These are phyloP conservation scores for Cutaneotrichosporon dermatis DNA, from an alignment of 1,284 basidiomycete genomes.

Conservation along the genomic window DNA sequence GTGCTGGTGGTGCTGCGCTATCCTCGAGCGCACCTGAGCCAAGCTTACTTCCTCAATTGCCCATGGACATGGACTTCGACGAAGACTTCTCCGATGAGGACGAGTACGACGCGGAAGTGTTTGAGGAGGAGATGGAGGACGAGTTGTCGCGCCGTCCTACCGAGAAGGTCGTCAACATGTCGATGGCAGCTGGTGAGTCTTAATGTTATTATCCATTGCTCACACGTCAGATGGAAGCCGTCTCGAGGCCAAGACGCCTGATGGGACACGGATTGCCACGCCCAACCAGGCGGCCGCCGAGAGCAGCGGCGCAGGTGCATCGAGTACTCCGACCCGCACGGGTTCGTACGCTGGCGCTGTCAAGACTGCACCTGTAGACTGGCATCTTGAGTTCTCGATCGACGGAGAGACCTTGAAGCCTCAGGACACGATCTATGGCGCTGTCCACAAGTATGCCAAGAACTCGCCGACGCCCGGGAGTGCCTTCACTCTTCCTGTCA, in stretches of 20 bases:
- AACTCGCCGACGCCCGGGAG: constrained; percentile 7
- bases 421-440: constrained; percentile 91
- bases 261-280: constrained; percentile 88
- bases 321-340: constrained; percentile 48
- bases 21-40: not conserved
- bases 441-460: constrained; percentile 61
- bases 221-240: constrained; percentile 75
- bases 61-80: constrained; percentile 43
- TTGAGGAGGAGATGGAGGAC: constrained; percentile 61
- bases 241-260: constrained; percentile 90
- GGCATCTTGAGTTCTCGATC: constrained; percentile 94
- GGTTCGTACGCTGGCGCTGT: constrained; percentile 89
- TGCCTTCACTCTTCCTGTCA: constrained; percentile 27
- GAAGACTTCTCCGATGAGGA: constrained; percentile 68
- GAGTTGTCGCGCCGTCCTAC: constrained; percentile 46
- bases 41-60: constrained; percentile 29
- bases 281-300: constrained; percentile 55
- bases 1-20: not conserved
- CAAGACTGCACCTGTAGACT: constrained; percentile 85
- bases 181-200: constrained; percentile 55
- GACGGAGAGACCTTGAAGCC: constrained; percentile 76
- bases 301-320: constrained; percentile 23
- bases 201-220: no score
- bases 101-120: constrained; percentile 54
- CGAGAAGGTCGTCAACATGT: constrained; percentile 81